Conservation (phyloP, 2,329 filamentous ascomycete species). For the Clarireedia monteithiana region DNA sequence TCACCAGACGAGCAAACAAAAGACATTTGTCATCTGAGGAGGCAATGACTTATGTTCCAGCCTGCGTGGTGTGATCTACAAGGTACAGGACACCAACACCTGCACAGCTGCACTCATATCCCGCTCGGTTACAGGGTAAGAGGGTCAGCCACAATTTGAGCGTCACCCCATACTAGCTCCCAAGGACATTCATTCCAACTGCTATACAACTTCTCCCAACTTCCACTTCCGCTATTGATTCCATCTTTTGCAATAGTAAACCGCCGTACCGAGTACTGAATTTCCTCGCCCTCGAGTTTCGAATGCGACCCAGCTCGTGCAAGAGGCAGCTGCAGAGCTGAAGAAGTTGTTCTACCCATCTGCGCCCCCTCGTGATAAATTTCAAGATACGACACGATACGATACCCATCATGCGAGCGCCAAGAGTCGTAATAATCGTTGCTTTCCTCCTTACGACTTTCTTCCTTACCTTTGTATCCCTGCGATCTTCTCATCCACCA, state of each 20-base stretch:
- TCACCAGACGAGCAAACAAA: no score
- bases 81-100: no score
- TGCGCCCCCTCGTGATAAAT: not conserved
- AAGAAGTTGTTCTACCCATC: not conserved
- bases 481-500: conserved; percentile 23
- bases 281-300: not conserved
- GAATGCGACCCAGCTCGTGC: conserved; percentile 8
- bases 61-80: no score
- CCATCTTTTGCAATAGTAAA: not conserved
- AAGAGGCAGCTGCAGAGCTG: conserved; percentile 6
- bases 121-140: no score
- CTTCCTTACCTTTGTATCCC: conserved; percentile 26
- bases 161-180: not conserved
- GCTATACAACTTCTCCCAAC: not conserved
- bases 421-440: conserved; percentile 27
- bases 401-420: conserved; percentile 28
- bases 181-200: not conserved
- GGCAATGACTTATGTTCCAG: no score
- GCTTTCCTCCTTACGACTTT: conserved; percentile 26
- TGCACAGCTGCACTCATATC: no score
- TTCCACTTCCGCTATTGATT: not conserved
- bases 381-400: conserved; percentile 1
- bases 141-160: no score
- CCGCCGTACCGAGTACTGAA: not conserved
- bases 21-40: no score